Percentiles rank a stretch among this genome's conserved stretches.
Conservation (phyloP, 2,329 filamentous ascomycete genomes). For the Kalaharituber pfeilii region DNA sequence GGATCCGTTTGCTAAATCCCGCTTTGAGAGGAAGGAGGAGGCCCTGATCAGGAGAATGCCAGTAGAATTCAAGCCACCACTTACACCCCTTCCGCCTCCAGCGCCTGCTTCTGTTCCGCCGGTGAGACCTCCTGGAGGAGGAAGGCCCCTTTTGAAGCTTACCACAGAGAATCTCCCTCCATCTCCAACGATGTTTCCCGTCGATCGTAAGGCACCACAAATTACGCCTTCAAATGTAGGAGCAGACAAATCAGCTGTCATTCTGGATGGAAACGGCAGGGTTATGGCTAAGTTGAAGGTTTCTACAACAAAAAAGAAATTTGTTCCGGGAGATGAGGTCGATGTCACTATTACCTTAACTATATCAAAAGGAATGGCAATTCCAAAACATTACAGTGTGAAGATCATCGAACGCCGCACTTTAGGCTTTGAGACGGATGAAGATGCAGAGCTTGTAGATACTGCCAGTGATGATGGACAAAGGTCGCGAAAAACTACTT, state of each 20-base stretch:
- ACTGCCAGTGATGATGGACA: background rate
- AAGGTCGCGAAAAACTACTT: background rate
- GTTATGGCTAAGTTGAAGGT: conserved; percentile 15
- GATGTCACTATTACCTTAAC: conserved; percentile 9
- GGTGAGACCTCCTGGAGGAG: background rate
- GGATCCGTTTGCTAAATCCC: conserved; percentile 15
- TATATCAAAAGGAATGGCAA: conserved; percentile 6
- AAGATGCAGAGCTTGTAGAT: background rate
- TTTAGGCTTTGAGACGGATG: conserved; percentile 5
- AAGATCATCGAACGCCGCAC: conserved; percentile 13
- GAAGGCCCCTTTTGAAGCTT: conserved; percentile 15
- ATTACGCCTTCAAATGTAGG: conserved; percentile 3
- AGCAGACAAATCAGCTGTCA: conserved; percentile 6
- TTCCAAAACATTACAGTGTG: conserved; percentile 14
- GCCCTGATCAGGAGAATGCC: background rate
- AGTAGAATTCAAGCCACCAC: background rate
- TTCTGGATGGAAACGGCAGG: conserved; percentile 14
- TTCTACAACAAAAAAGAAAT: conserved; percentile 13
- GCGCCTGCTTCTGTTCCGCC: background rate
- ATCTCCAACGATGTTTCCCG: background rate
- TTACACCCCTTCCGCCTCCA: background rate
- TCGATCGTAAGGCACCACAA: conserved; percentile 14
- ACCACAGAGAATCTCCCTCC: conserved; percentile 16
- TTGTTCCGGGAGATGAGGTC: conserved; percentile 17
- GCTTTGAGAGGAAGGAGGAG: conserved; percentile 6